Percentiles rank a stretch among this genome's conserved stretches.
Conservation (phyloP, 2,329 filamentous ascomycete species). For the Sclerotinia sclerotiorum region DNA sequence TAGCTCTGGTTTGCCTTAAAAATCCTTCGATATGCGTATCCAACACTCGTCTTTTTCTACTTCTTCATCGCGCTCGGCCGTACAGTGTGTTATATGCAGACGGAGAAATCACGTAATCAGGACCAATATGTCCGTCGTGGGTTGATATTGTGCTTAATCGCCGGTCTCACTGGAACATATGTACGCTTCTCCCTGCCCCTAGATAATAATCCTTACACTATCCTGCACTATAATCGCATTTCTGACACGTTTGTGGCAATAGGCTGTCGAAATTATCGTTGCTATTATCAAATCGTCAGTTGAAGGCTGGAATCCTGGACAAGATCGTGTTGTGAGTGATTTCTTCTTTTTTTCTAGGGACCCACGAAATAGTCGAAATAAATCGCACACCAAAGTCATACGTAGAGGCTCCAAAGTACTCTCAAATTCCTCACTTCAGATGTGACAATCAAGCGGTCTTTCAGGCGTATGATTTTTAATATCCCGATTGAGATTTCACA, state of each 20-base stretch:
- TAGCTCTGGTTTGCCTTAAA: conserved; percentile 32
- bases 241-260: conserved; percentile 39
- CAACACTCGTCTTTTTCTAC: conserved; percentile 56
- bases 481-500: neutral
- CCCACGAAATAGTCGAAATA: neutral
- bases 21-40: conserved; percentile 57
- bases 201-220: conserved; percentile 24
- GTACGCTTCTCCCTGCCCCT: conserved; percentile 47
- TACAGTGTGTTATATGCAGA: conserved; percentile 55
- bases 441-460: neutral
- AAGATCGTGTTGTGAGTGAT: conserved; percentile 38
- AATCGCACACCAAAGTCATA: too few species aligned
- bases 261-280: conserved; percentile 39
- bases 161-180: conserved; percentile 43
- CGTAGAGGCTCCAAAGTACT: neutral
- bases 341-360: neutral
- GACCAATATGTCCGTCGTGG: conserved; percentile 45
- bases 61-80: conserved; percentile 54
- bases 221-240: neutral
- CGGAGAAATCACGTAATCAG: conserved; percentile 43
- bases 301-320: conserved; percentile 32
- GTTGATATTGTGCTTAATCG: conserved; percentile 46
- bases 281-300: conserved; percentile 33
- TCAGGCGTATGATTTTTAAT: neutral
- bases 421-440: neutral